Percentiles rank a stretch among this genome's conserved stretches.
Evolutionary conservation across 768 basidiomycete genomes (phyloP).

Genomic region (Tremella fuciformis): DNA sequence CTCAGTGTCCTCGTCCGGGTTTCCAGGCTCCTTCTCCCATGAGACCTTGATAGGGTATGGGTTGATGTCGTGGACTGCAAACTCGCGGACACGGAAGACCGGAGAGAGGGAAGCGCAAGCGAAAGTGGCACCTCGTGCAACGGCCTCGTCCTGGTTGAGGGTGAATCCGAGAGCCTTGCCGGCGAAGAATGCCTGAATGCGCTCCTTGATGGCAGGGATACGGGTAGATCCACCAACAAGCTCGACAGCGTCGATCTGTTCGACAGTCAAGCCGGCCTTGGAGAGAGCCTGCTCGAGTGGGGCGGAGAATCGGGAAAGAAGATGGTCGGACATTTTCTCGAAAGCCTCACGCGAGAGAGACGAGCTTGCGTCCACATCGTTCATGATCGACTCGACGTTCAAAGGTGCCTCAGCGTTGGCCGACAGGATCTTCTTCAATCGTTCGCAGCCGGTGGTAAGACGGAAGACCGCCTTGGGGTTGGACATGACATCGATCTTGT

Average conservation of each 20-base stretch:
- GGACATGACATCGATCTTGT: constrained; percentile 91
- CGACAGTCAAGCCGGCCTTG: constrained; percentile 74
- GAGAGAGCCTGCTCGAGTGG: constrained; percentile 76
- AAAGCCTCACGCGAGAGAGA: constrained; percentile 77
- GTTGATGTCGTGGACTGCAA: constrained; percentile 79
- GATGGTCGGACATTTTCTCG: constrained; percentile 69
- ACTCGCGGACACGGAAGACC: constrained; percentile 95
- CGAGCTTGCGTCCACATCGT: constrained; percentile 87
- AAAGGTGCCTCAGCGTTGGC: constrained; percentile 86
- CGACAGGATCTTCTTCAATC: constrained; percentile 92
- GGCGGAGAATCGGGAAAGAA: constrained; percentile 71
- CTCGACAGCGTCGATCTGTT: constrained; percentile 86
- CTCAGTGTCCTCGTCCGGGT: constrained; percentile 81
- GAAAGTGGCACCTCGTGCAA: constrained; percentile 93
- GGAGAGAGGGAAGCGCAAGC: constrained; percentile 96
- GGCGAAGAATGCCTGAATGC: constrained; percentile 77
- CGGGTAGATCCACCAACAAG: constrained; percentile 91
- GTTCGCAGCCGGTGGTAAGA: constrained; percentile 80
- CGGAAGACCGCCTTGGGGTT: constrained; percentile 93
- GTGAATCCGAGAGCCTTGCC: constrained; percentile 84
- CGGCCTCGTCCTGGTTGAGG: constrained; percentile 96
- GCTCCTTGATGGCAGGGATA: constrained; percentile 82
- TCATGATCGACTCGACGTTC: constrained; percentile 93
- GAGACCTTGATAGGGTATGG: constrained; percentile 85
- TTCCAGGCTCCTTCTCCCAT: constrained; percentile 72